Conservation (phyloP, 768 basidiomycete species). For the Agrocybe praecox region DNA sequence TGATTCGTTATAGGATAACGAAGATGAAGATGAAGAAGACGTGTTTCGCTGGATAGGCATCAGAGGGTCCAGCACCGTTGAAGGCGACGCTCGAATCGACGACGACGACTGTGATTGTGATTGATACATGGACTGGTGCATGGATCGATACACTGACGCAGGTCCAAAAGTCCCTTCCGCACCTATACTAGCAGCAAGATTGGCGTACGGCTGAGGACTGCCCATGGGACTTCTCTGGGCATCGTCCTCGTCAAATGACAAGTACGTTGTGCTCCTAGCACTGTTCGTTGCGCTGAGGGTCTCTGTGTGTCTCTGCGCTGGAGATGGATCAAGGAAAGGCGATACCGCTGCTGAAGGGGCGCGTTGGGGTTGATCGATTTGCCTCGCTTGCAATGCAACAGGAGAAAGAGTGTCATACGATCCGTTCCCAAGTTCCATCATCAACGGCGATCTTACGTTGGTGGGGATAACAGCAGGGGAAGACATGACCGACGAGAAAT, state of each 20-base stretch:
- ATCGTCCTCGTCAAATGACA: slow-evolving; percentile 14
- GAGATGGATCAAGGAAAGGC: background rate
- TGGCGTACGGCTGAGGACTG: background rate
- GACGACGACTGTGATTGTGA: background rate
- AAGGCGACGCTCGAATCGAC: background rate
- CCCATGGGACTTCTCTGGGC: slow-evolving; percentile 1
- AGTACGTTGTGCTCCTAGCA: slow-evolving; percentile 14
- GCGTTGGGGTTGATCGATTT: background rate
- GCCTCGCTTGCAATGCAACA: slow-evolving; percentile 2
- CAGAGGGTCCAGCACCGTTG: too few relatives aligned
- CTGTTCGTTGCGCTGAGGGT: slow-evolving; percentile 11
- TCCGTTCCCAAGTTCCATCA: slow-evolving; percentile 16
- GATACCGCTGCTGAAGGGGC: background rate
- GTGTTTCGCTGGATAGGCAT: background rate
- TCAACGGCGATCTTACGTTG: slow-evolving; percentile 3
- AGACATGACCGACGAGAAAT: slow-evolving; percentile 10
- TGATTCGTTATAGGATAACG: background rate
- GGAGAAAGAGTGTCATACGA: slow-evolving; percentile 20
- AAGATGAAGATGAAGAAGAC: background rate
- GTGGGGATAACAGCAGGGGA: slow-evolving; percentile 3
- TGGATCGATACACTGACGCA: background rate
- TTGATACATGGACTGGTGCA: background rate
- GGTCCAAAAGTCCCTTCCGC: background rate
- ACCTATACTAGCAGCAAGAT: background rate
- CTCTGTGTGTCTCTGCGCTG: background rate